phyloP scores from a whole-genome alignment of 768 basidiomycete species.

The Pulveroboletus sp. region DNA sequence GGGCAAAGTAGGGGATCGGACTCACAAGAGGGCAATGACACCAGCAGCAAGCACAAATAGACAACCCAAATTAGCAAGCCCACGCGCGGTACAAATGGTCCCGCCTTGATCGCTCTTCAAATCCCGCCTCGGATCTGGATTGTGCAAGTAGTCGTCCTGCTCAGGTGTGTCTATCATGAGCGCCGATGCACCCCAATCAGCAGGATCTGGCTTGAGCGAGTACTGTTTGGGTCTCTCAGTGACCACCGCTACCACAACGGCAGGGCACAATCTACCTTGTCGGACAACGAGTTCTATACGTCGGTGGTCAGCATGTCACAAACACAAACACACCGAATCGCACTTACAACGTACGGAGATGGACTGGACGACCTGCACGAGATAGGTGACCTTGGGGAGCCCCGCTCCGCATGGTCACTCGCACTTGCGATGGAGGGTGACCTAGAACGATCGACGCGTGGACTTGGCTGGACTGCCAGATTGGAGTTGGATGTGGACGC shows the following conservation, averaged over 20 bases:
- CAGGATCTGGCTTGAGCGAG: conserved; percentile 39
- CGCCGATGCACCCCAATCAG: conserved; percentile 45
- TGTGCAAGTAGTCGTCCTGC: conserved; percentile 60
- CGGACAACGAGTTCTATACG: conserved; percentile 25
- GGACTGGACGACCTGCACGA: conserved; percentile 25
- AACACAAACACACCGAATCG: background rate
- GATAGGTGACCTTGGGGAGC: conserved; percentile 11
- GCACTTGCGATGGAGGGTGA: conserved; percentile 18
- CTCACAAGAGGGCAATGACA: conserved; percentile 54
- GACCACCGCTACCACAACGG: background rate
- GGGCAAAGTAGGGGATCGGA: conserved; percentile 9
- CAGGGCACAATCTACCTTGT: conserved; percentile 15
- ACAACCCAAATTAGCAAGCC: conserved; percentile 64
- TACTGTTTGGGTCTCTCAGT: conserved; percentile 27
- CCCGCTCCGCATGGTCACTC: conserved; percentile 14
- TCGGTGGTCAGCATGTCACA: background rate
- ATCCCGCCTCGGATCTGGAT: conserved; percentile 55
- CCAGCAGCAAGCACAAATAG: conserved; percentile 50
- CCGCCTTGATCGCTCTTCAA: conserved; percentile 52
- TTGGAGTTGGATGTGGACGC: conserved; percentile 22
- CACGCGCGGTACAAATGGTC: conserved; percentile 55
- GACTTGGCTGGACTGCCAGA: conserved; percentile 17
- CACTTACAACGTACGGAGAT: conserved; percentile 24
- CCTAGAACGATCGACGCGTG: conserved; percentile 8
- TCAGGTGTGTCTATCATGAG: conserved; percentile 44